A percentile compares a stretch with the other conserved stretches of the same genome.
These are phyloP conservation scores for Chiua virens DNA, from an alignment of 768 basidiomycete species.

Conservation along the genomic window DNA sequence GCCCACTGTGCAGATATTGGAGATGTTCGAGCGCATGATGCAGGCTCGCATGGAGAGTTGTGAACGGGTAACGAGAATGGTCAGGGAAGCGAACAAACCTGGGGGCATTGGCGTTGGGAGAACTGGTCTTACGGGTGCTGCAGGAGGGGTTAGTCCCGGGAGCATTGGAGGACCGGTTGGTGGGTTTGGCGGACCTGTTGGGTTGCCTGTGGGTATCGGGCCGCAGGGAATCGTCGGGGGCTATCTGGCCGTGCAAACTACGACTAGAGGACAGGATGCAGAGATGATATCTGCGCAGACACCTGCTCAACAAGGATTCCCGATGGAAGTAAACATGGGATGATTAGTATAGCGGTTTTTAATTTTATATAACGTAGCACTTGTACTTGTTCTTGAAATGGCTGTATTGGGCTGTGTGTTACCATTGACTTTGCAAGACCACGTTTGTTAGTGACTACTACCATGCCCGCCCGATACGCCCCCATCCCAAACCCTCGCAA, in stretches of 20 bases:
- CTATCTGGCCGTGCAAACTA: conserved; percentile 12
- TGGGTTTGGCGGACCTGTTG: conserved; percentile 30
- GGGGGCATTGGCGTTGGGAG: conserved; percentile 7
- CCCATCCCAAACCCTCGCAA: conserved; percentile 60
- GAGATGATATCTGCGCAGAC: conserved; percentile 17
- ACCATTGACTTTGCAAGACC: too few relatives aligned
- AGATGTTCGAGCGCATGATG: conserved; percentile 71
- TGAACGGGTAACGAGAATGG: conserved; percentile 59
- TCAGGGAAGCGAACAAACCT: conserved; percentile 36
- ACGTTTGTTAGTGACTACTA: not conserved
- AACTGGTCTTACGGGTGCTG: conserved; percentile 2
- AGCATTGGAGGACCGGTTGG: conserved; percentile 31
- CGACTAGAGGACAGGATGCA: conserved; percentile 5
- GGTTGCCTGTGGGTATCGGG: conserved; percentile 20
- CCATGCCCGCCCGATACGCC: conserved; percentile 62
- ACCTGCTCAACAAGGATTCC: conserved; percentile 22
- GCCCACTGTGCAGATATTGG: conserved; percentile 53
- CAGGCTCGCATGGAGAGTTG: conserved; percentile 77
- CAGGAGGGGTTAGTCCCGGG: conserved; percentile 12
- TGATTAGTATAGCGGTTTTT: not conserved
- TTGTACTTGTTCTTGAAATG: not conserved
- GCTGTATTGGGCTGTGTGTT: conserved; percentile 4
- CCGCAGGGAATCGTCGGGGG: conserved; percentile 19
- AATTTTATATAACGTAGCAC: too few relatives aligned
- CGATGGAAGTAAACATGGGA: conserved; percentile 15